phyloP scores from a whole-genome alignment of 768 basidiomycete genomes.

The Mycena rosella region DNA sequence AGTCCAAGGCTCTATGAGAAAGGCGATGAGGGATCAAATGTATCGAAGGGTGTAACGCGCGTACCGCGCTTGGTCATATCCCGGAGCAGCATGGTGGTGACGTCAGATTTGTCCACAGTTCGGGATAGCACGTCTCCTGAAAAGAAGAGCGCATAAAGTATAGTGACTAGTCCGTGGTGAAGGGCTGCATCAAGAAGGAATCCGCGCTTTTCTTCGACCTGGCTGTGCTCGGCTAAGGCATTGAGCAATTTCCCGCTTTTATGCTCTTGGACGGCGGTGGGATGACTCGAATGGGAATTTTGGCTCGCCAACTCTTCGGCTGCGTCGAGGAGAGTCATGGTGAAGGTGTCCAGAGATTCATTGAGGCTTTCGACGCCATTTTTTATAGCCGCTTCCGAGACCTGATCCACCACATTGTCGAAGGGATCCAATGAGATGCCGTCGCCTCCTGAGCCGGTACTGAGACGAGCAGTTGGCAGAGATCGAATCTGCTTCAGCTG shows the following conservation, averaged over 20 bases:
- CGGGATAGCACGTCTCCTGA: slow-evolving; percentile 13
- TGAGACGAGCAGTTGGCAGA: neutral
- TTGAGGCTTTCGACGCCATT: slow-evolving; percentile 34
- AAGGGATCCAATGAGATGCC: slow-evolving; percentile 28
- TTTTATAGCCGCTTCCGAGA: slow-evolving; percentile 31
- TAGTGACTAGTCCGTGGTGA: slow-evolving; percentile 21
- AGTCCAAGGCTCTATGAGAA: slow-evolving; percentile 31
- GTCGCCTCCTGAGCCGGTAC: neutral
- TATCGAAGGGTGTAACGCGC: neutral
- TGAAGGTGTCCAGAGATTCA: slow-evolving; percentile 27
- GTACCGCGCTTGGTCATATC: slow-evolving; percentile 25
- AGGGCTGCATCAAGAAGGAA: slow-evolving; percentile 36
- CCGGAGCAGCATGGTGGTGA: neutral
- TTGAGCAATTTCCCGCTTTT: neutral
- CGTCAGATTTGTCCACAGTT: neutral
- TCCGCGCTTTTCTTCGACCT: slow-evolving; percentile 32
- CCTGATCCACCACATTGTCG: slow-evolving; percentile 32
- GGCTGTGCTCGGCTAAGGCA: slow-evolving; percentile 12
- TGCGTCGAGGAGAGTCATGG: slow-evolving; percentile 25
- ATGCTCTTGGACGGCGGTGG: neutral
- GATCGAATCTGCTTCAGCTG: slow-evolving; percentile 1
- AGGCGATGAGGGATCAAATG: neutral
- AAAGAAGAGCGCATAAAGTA: slow-evolving; percentile 28
- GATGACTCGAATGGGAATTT: neutral
- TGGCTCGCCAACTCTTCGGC: slow-evolving; percentile 11